Conservation (phyloP, 2,329 filamentous ascomycete genomes). For the Cladosporium oxysporum region DNA sequence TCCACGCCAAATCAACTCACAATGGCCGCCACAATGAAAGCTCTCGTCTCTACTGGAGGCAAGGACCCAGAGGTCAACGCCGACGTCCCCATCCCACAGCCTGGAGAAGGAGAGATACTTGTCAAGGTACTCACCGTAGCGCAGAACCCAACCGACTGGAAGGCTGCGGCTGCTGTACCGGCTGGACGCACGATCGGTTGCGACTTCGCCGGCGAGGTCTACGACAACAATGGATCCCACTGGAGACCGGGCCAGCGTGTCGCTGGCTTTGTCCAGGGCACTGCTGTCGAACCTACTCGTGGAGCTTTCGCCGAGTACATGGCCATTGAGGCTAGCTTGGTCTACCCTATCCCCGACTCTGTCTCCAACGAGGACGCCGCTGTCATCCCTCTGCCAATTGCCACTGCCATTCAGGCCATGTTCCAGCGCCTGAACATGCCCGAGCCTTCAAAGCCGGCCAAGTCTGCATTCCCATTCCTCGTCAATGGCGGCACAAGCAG, state of each 20-base stretch:
- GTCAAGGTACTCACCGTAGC: constrained; percentile 33
- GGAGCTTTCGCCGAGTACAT: constrained; percentile 36
- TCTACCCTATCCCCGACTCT: constrained; percentile 39
- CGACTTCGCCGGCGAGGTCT: constrained; percentile 35
- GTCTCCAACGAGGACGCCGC: constrained; percentile 39
- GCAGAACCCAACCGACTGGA: constrained; percentile 34
- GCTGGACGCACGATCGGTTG: constrained; percentile 28
- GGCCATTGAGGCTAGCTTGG: constrained; percentile 31
- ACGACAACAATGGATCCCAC: constrained; percentile 24
- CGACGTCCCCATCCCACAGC: constrained; percentile 28
- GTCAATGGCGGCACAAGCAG: constrained; percentile 38
- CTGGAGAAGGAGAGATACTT: constrained; percentile 30
- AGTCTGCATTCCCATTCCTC: constrained; percentile 38
- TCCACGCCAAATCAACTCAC: neutral
- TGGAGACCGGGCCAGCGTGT: constrained; percentile 18
- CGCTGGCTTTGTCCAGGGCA: constrained; percentile 18
- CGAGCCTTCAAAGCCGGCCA: constrained; percentile 39
- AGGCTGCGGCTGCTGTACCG: constrained; percentile 19
- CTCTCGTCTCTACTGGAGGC: constrained; percentile 13
- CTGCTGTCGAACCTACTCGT: constrained; percentile 14
- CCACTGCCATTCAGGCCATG: constrained; percentile 43
- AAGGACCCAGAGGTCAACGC: constrained; percentile 23
- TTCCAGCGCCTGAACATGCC: constrained; percentile 52
- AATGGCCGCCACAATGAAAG: constrained; percentile 20
- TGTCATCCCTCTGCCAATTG: constrained; percentile 45